Base-by-base conservation (phyloP, 345 rosid species). In the Erodium maritimum region DNA sequence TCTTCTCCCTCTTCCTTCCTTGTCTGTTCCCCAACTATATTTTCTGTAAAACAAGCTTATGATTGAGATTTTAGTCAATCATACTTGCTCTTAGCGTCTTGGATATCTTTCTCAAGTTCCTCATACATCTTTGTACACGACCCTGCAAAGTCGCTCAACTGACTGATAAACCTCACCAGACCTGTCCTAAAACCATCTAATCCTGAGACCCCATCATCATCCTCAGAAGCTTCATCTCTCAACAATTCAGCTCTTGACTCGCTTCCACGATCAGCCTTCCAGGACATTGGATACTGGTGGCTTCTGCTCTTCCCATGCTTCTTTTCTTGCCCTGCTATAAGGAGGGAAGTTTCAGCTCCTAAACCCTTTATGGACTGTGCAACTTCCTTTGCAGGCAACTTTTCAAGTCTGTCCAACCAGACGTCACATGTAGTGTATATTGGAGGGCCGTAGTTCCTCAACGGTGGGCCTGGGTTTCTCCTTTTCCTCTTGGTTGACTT, bases 281-380 rank as follows among this genome's bases (percentile, higher is more conserved):
- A 62, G 13, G 59, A 18, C 37, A 33, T 46, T 37, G 64, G 56
- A 5, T 53, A 55, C 21, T 63, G 73, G 68, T 13, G 59, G 21
- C 24, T 58, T 2, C 58, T 23, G 12, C 64, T 74, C 80, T 83
- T 88, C 66, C 69, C 81, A 21, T 74, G 81, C 23, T 71, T 81
- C 85, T 79, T 89, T 58, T 89, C 99, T 69, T 80, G 91, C 11
- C 69, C 71, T 1, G 99, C 97, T 60, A 89, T 66, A 70, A 87
- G 80, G 61, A 67, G 75, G 55, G 80, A 61, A 1, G 78, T 80
- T 61, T 77, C 97, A 10, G 82, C 81, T 21, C 83, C 82, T 60
- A 93, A 79, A 51, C 62, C 56, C 74, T 84, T 85, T 0, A 87
- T 73, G 42, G 91, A 81, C 57, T 80, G 80, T 0, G 76, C 68